Percentiles rank a stretch among this genome's conserved stretches.
phyloP scores from a whole-genome alignment of 2,329 filamentous ascomycete species.

The Amauroascus verrucosus region DNA sequence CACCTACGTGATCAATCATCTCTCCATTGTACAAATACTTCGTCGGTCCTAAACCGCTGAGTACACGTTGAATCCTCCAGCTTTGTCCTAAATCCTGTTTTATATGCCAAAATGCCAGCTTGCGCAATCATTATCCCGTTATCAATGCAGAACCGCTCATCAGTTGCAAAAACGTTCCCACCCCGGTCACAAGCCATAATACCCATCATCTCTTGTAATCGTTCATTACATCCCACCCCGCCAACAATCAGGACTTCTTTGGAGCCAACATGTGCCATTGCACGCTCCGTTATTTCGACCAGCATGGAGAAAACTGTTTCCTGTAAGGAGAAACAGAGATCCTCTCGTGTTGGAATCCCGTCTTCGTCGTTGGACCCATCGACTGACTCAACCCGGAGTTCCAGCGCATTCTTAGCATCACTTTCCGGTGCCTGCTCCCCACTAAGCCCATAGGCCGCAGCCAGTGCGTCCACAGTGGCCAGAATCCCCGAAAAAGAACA shows the following conservation, averaged over 20 bases:
- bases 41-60: slow-evolving; percentile 72
- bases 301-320: slow-evolving; percentile 96
- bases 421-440: slow-evolving; percentile 18
- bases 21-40: slow-evolving; percentile 70
- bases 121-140: slow-evolving; percentile 99
- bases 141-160: slow-evolving; percentile 96
- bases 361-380: slow-evolving; percentile 18
- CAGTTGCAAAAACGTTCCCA: slow-evolving; percentile 85
- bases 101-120: slow-evolving; percentile 75
- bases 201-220: slow-evolving; percentile 97
- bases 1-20: slow-evolving; percentile 31
- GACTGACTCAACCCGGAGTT: slow-evolving; percentile 3
- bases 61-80: slow-evolving; percentile 77
- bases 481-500: slow-evolving; percentile 92
- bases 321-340: slow-evolving; percentile 88
- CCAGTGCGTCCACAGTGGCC: slow-evolving; percentile 69
- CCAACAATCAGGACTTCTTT: slow-evolving; percentile 92
- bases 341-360: slow-evolving; percentile 55
- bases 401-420: slow-evolving; percentile 25
- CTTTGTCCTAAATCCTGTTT: slow-evolving; percentile 65
- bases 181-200: slow-evolving; percentile 82
- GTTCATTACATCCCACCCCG: slow-evolving; percentile 88
- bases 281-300: slow-evolving; percentile 94
- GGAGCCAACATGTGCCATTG: slow-evolving; percentile 94
- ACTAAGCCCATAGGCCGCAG: slow-evolving; percentile 40